A percentile compares a stretch with the other conserved stretches of the same genome.
These are phyloP conservation scores for Symbiotaphrina buchneri DNA, from an alignment of 495 filamentous ascomycete genomes.

Conservation along the genomic window DNA sequence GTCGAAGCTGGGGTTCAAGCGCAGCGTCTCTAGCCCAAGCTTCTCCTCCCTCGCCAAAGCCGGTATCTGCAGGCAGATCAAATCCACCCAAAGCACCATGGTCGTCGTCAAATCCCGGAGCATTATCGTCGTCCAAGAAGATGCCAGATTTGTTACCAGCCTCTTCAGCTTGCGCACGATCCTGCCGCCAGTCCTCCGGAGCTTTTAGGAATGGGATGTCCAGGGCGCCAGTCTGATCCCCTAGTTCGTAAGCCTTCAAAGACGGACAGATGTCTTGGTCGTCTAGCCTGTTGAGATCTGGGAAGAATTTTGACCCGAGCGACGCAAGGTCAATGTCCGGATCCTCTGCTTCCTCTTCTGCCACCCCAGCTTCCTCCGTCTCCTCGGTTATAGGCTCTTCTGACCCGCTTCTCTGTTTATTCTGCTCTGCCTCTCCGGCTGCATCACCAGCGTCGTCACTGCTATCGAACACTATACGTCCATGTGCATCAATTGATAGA, in stretches of 20 bases:
- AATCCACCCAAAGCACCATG: slow-evolving; percentile 51
- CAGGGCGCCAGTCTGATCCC: slow-evolving; percentile 57
- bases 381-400: slow-evolving; percentile 16
- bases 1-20: slow-evolving; percentile 27
- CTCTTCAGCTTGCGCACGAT: slow-evolving; percentile 24
- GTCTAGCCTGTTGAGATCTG: slow-evolving; percentile 52
- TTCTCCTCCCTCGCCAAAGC: slow-evolving; percentile 58
- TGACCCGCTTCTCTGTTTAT: slow-evolving; percentile 6
- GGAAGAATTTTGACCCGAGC: slow-evolving; percentile 67
- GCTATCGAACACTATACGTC: slow-evolving; percentile 93
- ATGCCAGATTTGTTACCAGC: slow-evolving; percentile 51
- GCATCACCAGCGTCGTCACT: slow-evolving; percentile 70
- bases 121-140: slow-evolving; percentile 66
- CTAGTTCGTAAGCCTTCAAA: slow-evolving; percentile 76
- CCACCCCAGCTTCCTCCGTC: slow-evolving; percentile 26
- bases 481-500: slow-evolving; percentile 73
- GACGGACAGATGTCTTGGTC: slow-evolving; percentile 88
- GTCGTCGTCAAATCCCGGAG: slow-evolving; percentile 64
- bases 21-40: slow-evolving; percentile 47
- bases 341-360: slow-evolving; percentile 15
- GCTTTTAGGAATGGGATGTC: slow-evolving; percentile 86
- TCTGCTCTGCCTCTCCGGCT: slow-evolving; percentile 16
- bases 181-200: slow-evolving; percentile 60
- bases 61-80: slow-evolving; percentile 40
- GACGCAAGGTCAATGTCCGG: slow-evolving; percentile 55